A percentile compares a stretch with the other conserved stretches of the same genome.
Evolutionary conservation across 1,284 basidiomycete species (phyloP).

Genomic region (Sporisorium iseilematis-ciliati): DNA sequence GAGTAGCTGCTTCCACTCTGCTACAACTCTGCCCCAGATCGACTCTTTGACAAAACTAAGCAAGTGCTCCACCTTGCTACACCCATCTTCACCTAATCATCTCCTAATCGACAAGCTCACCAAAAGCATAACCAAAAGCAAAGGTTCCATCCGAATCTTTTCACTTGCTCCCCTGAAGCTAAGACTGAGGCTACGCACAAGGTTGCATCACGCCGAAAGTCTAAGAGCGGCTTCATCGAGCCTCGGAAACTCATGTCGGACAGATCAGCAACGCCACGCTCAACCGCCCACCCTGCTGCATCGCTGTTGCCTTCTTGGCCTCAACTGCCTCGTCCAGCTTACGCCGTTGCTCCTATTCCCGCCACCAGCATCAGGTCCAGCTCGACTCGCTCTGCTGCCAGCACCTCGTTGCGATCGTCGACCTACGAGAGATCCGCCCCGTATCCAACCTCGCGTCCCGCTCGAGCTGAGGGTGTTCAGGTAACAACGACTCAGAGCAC

Average conservation of each 20-base stretch:
- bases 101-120: too few species aligned
- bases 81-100: not conserved
- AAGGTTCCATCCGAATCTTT: not conserved
- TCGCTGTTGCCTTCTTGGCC: slow-evolving; percentile 40
- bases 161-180: not conserved
- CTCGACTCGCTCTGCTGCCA: slow-evolving; percentile 15
- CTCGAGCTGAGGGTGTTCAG: slow-evolving; percentile 26
- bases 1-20: not conserved
- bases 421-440: slow-evolving; percentile 24
- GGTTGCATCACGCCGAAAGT: slow-evolving; percentile 4
- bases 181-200: slow-evolving; percentile 1
- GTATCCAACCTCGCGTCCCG: slow-evolving; percentile 24
- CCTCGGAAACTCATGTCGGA: slow-evolving; percentile 20
- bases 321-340: slow-evolving; percentile 25
- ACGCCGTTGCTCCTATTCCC: slow-evolving; percentile 34
- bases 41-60: not conserved
- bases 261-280: slow-evolving; percentile 26
- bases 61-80: not conserved
- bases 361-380: slow-evolving; percentile 15
- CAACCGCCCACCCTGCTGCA: slow-evolving; percentile 26
- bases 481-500: slow-evolving; percentile 12
- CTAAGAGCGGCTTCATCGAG: slow-evolving; percentile 8
- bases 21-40: not conserved
- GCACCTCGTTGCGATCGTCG: slow-evolving; percentile 14
- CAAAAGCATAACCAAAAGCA: not conserved